Evolutionary conservation across 208 protist genomes (phyloP).

Genomic region (Acanthamoeba castellanii): DNA sequence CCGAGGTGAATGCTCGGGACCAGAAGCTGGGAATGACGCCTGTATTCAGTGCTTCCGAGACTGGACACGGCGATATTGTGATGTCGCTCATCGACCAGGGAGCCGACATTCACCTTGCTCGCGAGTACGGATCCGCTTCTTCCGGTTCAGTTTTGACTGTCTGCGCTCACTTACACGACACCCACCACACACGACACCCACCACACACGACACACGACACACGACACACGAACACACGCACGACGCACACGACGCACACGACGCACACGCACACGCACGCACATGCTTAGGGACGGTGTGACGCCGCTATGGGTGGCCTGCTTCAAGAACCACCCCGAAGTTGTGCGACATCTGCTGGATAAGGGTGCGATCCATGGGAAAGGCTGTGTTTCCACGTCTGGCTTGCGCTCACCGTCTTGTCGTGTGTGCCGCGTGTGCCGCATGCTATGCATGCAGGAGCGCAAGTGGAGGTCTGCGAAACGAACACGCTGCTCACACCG

Average conservation of each 20-base stretch:
- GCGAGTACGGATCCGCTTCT: neutral
- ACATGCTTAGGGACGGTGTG: neutral
- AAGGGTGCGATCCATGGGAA: neutral
- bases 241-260: too few relatives aligned
- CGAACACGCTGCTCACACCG: neutral
- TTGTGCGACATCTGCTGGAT: constrained; percentile 1
- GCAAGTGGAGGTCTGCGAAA: constrained; percentile 32
- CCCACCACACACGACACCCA: too few relatives aligned
- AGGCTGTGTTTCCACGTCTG: neutral
- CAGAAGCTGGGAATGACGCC: constrained; percentile 50
- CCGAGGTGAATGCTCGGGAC: neutral
- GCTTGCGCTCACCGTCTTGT: too few relatives aligned
- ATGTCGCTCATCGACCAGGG: constrained; percentile 42
- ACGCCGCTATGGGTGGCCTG: constrained; percentile 28
- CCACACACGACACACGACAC: too few relatives aligned
- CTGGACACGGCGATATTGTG: constrained; percentile 11
- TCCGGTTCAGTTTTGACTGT: neutral
- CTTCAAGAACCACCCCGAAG: constrained; percentile 14
- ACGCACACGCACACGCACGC: neutral
- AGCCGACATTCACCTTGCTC: neutral
- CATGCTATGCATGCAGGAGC: neutral
- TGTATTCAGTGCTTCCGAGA: neutral
- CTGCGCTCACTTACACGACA: too few relatives aligned
- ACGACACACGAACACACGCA: too few relatives aligned
- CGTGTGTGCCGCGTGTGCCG: too few relatives aligned